A percentile compares a stretch with the other conserved stretches of the same genome.
These are phyloP conservation scores for Tulasnella sp. DNA, from an alignment of 768 basidiomycete species.

Conservation along the genomic window DNA sequence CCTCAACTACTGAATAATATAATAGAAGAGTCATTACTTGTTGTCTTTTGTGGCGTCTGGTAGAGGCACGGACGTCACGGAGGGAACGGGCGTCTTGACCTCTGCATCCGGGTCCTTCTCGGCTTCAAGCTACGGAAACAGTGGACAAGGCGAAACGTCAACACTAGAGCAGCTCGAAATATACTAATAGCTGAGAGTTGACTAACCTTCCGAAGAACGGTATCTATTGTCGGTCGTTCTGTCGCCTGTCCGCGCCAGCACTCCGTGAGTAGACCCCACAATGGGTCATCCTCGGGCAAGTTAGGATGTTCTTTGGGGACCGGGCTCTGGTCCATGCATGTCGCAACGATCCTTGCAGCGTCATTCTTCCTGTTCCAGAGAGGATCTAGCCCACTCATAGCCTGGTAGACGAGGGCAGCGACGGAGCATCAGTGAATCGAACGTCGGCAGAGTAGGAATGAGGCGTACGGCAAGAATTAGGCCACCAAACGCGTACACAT, in stretches of 20 bases:
- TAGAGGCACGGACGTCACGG: too few relatives aligned
- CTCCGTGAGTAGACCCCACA: neutral
- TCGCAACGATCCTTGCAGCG: neutral
- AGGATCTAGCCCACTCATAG: neutral
- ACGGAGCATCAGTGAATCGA: neutral
- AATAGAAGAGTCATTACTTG: too few relatives aligned
- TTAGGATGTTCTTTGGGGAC: neutral
- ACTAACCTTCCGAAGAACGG: neutral
- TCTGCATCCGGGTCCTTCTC: too few relatives aligned
- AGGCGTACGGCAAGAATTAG: neutral
- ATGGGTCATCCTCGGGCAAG: neutral
- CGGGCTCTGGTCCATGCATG: neutral
- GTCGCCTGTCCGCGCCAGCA: neutral
- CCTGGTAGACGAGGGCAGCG: neutral
- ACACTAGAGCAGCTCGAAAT: neutral
- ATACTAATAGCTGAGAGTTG: neutral
- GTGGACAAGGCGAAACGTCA: neutral
- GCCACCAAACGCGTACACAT: constrained; percentile 9
- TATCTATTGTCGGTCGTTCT: neutral
- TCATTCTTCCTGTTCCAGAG: neutral
- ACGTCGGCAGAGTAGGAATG: neutral
- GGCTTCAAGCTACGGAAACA: neutral
- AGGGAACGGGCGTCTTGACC: too few relatives aligned
- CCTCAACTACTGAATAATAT: too few relatives aligned
- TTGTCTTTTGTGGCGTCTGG: too few relatives aligned